A percentile compares a stretch with the other conserved stretches of the same genome.
phyloP scores from a whole-genome alignment of 2,329 filamentous ascomycete genomes.

The Aaosphaeria pasadenensis region DNA sequence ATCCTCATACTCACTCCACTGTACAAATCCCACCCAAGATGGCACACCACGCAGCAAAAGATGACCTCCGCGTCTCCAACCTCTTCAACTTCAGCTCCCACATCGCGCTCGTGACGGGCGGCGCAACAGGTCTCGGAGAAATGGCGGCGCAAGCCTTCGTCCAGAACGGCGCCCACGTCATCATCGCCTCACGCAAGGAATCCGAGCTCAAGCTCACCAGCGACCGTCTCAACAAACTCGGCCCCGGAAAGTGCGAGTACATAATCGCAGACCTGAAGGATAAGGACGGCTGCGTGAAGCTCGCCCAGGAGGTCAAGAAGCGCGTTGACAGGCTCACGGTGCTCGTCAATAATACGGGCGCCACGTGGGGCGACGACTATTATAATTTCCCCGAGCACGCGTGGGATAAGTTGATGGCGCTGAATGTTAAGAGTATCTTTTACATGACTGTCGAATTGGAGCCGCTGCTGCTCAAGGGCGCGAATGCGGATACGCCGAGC shows the following conservation, averaged over 20 bases:
- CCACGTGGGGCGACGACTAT: constrained; percentile 56
- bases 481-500: constrained; percentile 42
- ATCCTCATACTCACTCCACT: background rate
- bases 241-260: constrained; percentile 50
- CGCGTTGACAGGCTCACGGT: constrained; percentile 19
- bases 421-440: constrained; percentile 55
- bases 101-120: constrained; percentile 51
- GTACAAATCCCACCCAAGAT: constrained; percentile 10
- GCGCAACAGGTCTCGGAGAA: constrained; percentile 51
- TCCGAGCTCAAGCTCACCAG: constrained; percentile 48
- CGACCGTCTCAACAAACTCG: constrained; percentile 49
- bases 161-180: constrained; percentile 51
- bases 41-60: constrained; percentile 28
- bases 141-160: constrained; percentile 56
- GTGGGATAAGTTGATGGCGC: constrained; percentile 56
- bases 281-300: constrained; percentile 48
- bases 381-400: constrained; percentile 57
- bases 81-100: constrained; percentile 36
- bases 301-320: constrained; percentile 49
- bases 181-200: constrained; percentile 54
- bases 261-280: constrained; percentile 53
- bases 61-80: constrained; percentile 29
- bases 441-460: constrained; percentile 47
- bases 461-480: constrained; percentile 45
- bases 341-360: constrained; percentile 51